Conservation (phyloP, 352 stramenopile genomes). For the Globisporangium acanthophoron region DNA sequence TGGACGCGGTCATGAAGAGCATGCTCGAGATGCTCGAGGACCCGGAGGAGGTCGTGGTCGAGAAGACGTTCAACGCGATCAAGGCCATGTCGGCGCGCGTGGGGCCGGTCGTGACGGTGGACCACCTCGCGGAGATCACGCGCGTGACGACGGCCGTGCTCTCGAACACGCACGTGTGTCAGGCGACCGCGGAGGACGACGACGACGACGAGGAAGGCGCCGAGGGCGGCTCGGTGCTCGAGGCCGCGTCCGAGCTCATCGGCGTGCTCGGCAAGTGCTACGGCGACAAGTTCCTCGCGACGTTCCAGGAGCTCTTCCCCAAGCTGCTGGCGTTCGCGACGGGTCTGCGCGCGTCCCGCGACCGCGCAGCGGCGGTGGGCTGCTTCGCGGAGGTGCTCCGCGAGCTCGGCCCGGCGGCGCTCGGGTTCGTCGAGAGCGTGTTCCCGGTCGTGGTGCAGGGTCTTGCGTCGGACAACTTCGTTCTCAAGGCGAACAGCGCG, state of each 20-base stretch:
- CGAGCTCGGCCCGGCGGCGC: conserved; percentile 73
- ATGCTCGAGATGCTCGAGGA: conserved; percentile 80
- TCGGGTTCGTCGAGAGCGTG: conserved; percentile 88
- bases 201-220: conserved; percentile 89
- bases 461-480: conserved; percentile 88
- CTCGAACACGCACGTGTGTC: conserved; percentile 87
- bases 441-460: conserved; percentile 90
- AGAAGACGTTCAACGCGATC: conserved; percentile 94
- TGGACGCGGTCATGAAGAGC: conserved; percentile 74
- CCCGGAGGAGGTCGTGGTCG: conserved; percentile 86
- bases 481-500: conserved; percentile 93
- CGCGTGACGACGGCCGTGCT: conserved; percentile 85
- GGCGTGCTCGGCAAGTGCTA: conserved; percentile 93
- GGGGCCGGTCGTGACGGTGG: conserved; percentile 86
- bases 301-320: conserved; percentile 89
- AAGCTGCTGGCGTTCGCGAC: conserved; percentile 90
- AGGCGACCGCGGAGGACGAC: conserved; percentile 86
- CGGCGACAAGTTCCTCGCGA: conserved; percentile 88
- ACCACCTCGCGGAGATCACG: conserved; percentile 78
- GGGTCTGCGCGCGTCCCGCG: conserved; percentile 82
- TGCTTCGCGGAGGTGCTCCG: conserved; percentile 94
- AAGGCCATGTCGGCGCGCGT: conserved; percentile 94
- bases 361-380: conserved; percentile 92
- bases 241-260: conserved; percentile 92
- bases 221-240: conserved; percentile 92